A percentile compares a stretch with the other conserved stretches of the same genome.
phyloP scores from a whole-genome alignment of 1,139 yeast species.

The Kazachstania sp. region DNA sequence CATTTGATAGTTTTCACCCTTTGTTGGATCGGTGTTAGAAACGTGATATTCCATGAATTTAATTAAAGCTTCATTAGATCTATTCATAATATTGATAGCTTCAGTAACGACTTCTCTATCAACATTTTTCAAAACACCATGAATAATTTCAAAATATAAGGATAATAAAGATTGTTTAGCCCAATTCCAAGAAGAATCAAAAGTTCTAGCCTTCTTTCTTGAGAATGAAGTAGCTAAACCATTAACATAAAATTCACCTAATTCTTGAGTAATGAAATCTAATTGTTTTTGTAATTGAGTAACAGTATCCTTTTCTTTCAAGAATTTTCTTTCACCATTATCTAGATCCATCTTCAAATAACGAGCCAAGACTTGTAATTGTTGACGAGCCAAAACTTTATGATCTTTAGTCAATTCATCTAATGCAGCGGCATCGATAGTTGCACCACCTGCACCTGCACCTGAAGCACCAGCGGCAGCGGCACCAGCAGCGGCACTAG shows the following conservation, averaged over 20 bases:
- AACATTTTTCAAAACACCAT: slow-evolving; percentile 76
- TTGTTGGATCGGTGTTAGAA: slow-evolving; percentile 81
- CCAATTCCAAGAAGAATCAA: slow-evolving; percentile 99
- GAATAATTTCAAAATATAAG: slow-evolving; percentile 91
- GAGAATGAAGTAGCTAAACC: slow-evolving; percentile 91
- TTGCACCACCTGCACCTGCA: slow-evolving; percentile 75
- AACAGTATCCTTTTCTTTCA: slow-evolving; percentile 84
- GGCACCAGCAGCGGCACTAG: slow-evolving; percentile 49
- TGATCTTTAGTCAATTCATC: slow-evolving; percentile 91
- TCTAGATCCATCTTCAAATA: slow-evolving; percentile 88
- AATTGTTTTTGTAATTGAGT: slow-evolving; percentile 77
- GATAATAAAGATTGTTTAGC: slow-evolving; percentile 94
- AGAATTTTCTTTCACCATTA: slow-evolving; percentile 77
- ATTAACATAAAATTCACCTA: slow-evolving; percentile 88
- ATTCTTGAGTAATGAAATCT: slow-evolving; percentile 88
- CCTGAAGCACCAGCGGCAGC: slow-evolving; percentile 46
- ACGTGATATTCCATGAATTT: slow-evolving; percentile 97
- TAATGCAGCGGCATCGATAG: slow-evolving; percentile 90
- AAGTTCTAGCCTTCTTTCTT: slow-evolving; percentile 85
- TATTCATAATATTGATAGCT: slow-evolving; percentile 95
- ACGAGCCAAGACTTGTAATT: slow-evolving; percentile 88
- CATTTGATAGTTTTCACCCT: slow-evolving; percentile 81
- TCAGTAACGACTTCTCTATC: slow-evolving; percentile 95
- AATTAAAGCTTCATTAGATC: slow-evolving; percentile 87
- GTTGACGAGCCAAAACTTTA: slow-evolving; percentile 85